These are phyloP conservation scores for Porogramme epimiltina DNA, from an alignment of 1,284 basidiomycete species.

Conservation along the genomic window DNA sequence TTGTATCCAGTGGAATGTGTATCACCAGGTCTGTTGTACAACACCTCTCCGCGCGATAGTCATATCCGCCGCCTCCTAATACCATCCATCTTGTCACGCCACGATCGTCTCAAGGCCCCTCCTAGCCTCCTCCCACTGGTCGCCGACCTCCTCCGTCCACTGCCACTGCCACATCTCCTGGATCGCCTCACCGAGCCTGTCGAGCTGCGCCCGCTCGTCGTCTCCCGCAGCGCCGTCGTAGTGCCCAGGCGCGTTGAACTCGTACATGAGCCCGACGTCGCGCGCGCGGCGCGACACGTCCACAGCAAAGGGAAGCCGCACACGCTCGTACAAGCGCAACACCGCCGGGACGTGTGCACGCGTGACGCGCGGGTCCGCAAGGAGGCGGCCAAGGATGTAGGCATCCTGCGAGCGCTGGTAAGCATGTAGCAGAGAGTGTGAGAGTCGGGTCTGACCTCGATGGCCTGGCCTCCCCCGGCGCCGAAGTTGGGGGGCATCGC, in stretches of 20 bases:
- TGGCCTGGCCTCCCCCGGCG: slow-evolving; percentile 55
- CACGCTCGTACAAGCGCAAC: slow-evolving; percentile 32
- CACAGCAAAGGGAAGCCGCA: slow-evolving; percentile 32
- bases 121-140: slow-evolving; percentile 9
- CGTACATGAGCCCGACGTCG: slow-evolving; percentile 25
- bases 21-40: no score
- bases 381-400: slow-evolving; percentile 36
- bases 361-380: slow-evolving; percentile 29
- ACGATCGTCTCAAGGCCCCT: not conserved
- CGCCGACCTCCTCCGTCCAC: slow-evolving; percentile 7
- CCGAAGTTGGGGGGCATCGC: slow-evolving; percentile 53
- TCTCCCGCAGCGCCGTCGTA: not conserved
- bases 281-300: slow-evolving; percentile 9
- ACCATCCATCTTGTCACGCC: no score
- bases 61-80: no score
- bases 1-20: no score
- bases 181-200: slow-evolving; percentile 7
- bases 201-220: slow-evolving; percentile 5
- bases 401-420: slow-evolving; percentile 31
- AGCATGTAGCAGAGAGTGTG: not conserved
- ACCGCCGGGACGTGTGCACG: slow-evolving; percentile 23
- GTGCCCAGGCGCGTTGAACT: slow-evolving; percentile 21
- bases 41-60: no score
- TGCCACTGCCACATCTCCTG: slow-evolving; percentile 18
- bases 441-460: slow-evolving; percentile 41